Base-by-base conservation (phyloP, 108 stramenopile genomes). In the Skeletonema potamos region DNA sequence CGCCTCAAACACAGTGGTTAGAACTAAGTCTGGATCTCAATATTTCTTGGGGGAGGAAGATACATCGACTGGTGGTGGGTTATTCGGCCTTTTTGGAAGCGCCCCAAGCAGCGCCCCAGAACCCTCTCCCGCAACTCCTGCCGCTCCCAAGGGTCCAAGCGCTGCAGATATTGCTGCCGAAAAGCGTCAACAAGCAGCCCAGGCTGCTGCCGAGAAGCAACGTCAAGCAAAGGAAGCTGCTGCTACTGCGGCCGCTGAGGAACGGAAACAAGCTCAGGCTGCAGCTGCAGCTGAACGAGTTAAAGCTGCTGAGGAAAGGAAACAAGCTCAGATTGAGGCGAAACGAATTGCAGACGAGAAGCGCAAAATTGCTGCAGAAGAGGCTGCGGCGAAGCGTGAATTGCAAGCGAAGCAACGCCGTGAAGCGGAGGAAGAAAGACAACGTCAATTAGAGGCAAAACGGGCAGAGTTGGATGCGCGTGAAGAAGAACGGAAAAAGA, bases 21-120 rank as follows among this genome's bases (percentile, higher is more conserved):
- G 43, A 11, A 85, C 86, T 2, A 62, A 68, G 71, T 87, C 86
- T 39, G 84, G 84, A 33, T 87, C 86, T 33, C 66, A 56, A 36
- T 73, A 73, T n/a, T 66, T 73, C 27, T 39, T 73, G 54, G 72
- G 44, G 6, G 55, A 66, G 66, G 46, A 65, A 37, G 70, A 70
- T 10, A 18, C 46, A 54, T 65, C 43, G 26, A 32, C 22, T 5
- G 2, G 36, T 32, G 46, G 62, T 15, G 64, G 63, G 22, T 18
- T 65, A 8, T 70, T 70, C 27, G 30, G 70, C n/a, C 29, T 70
- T 15, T 64, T 70, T 27, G 70, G 70, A 46, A 27, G 56, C 2
- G 43, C 32, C 15, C 28, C 30, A 56, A 57, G 30, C 33, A 26
- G 37, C 18, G 48, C 62, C 7, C 48, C 63, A 27, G 18, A 37